Evolutionary conservation across 2,329 filamentous ascomycete genomes (phyloP).

Genomic region (Teratosphaeria epicoccoides): DNA sequence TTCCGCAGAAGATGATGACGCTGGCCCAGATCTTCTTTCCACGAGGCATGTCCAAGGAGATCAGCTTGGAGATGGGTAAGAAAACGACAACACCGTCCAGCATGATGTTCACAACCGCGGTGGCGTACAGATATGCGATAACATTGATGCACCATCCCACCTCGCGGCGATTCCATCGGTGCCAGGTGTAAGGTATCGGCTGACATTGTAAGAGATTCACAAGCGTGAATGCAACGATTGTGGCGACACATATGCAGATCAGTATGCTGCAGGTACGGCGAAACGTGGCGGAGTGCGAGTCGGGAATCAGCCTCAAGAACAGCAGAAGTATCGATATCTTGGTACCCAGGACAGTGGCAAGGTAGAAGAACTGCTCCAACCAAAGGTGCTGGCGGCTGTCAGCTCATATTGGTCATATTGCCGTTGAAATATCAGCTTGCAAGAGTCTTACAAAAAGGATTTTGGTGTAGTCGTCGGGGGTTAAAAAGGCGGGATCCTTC

Average conservation of each 20-base stretch:
- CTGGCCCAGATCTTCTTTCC: constrained; percentile 13
- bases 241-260: constrained; percentile 1
- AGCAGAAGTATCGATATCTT: constrained; percentile 6
- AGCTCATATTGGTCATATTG: neutral
- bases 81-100: constrained; percentile 13
- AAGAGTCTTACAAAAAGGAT: constrained; percentile 1
- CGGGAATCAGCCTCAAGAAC: constrained; percentile 6
- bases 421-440: neutral
- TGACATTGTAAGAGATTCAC: constrained; percentile 3
- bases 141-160: constrained; percentile 13
- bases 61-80: constrained; percentile 12
- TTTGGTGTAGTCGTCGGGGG: neutral
- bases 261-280: constrained; percentile 1
- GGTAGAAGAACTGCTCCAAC: constrained; percentile 4
- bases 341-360: neutral
- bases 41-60: neutral
- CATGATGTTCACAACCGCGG: constrained; percentile 11
- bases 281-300: constrained; percentile 1
- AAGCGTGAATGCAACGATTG: neutral
- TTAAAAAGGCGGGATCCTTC: constrained; percentile 1
- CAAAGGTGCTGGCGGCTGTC: neutral
- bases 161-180: neutral
- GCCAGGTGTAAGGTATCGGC: constrained; percentile 3
- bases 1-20: constrained; percentile 11
- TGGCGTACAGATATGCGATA: constrained; percentile 11